Conservation (phyloP, 306 rosid genomes). For the Purshia tridentata region DNA sequence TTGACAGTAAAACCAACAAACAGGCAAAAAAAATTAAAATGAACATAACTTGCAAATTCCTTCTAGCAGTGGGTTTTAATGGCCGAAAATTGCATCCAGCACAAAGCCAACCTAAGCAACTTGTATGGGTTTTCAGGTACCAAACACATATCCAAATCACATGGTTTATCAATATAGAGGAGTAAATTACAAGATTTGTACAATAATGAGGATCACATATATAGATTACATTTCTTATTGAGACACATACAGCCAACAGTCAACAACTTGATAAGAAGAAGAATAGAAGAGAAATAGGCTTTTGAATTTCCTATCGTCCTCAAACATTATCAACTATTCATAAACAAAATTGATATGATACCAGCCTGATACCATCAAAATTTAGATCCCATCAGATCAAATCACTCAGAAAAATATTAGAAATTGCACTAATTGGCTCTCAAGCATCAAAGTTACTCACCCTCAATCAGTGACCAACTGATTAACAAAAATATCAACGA, state of each 20-base stretch:
- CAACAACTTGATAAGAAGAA: background rate
- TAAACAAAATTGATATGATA: background rate
- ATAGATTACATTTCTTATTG: background rate
- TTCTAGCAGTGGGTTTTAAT: background rate
- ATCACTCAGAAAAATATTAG: background rate
- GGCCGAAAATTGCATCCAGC: background rate
- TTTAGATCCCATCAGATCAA: background rate
- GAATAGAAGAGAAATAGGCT: background rate
- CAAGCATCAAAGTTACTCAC: background rate
- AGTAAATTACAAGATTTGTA: no score
- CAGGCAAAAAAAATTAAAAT: background rate
- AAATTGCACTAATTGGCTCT: background rate
- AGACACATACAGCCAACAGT: slow-evolving; percentile 7
- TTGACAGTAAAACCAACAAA: background rate
- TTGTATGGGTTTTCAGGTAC: no score
- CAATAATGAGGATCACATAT: background rate
- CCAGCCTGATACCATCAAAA: background rate
- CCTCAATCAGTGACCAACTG: background rate
- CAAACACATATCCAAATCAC: background rate
- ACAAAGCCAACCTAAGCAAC: background rate
- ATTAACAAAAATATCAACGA: background rate
- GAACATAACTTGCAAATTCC: background rate
- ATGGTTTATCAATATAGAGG: background rate
- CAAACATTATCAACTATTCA: background rate
- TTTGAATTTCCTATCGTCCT: slow-evolving; percentile 5